Evolutionary conservation across 1,284 basidiomycete genomes (phyloP).

Genomic region (Xerocomus minutiporus): DNA sequence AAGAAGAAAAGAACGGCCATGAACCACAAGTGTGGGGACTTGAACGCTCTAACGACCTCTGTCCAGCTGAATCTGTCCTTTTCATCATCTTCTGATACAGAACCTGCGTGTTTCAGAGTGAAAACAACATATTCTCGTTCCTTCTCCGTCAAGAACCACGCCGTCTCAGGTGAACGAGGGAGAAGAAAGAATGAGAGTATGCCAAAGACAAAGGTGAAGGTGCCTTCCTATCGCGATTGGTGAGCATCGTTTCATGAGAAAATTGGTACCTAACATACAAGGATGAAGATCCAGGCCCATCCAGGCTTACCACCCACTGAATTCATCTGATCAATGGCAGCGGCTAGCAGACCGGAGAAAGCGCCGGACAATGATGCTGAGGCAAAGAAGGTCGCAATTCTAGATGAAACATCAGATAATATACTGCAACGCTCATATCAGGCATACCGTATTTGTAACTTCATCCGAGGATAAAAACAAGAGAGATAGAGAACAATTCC

Average conservation of each 20-base stretch:
- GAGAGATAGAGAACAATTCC: conserved; percentile 57
- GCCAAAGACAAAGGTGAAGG: conserved; percentile 48
- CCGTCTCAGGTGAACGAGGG: conserved; percentile 45
- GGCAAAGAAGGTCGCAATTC: conserved; percentile 51
- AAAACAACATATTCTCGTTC: conserved; percentile 39
- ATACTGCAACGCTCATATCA: not conserved
- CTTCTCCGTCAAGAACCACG: conserved; percentile 38
- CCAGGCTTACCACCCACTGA: conserved; percentile 44
- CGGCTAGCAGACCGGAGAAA: conserved; percentile 62
- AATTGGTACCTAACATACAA: conserved; percentile 31
- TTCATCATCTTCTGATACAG: conserved; percentile 34
- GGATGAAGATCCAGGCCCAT: conserved; percentile 67
- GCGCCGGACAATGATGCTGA: conserved; percentile 55
- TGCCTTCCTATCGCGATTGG: conserved; percentile 39
- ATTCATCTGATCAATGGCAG: conserved; percentile 52
- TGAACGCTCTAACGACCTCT: conserved; percentile 34
- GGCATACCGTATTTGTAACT: conserved; percentile 50
- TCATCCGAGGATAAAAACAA: conserved; percentile 54
- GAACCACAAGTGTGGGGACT: conserved; percentile 35
- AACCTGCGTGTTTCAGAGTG: conserved; percentile 28
- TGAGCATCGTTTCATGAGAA: not conserved
- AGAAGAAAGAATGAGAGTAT: conserved; percentile 46
- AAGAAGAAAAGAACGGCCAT: conserved; percentile 27
- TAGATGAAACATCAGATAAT: conserved; percentile 17
- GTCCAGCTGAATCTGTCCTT: conserved; percentile 36